Evolutionary conservation across 2,329 filamentous ascomycete species (phyloP).

Genomic region (Acrocalymma vagum): DNA sequence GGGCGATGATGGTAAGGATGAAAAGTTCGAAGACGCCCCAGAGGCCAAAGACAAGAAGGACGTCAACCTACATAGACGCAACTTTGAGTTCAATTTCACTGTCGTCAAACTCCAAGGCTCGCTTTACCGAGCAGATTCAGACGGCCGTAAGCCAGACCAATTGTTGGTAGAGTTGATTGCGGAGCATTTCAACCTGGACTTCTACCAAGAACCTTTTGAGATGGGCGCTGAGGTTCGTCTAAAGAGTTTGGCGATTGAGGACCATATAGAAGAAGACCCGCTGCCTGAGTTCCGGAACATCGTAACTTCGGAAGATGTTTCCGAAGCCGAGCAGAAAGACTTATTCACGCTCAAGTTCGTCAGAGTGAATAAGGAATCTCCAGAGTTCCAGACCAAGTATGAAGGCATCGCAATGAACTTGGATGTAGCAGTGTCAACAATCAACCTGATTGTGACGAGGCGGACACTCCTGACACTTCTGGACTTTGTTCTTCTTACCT

Average conservation of each 20-base stretch:
- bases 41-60: slow-evolving; percentile 61
- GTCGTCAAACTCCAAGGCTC: slow-evolving; percentile 95
- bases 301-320: slow-evolving; percentile 84
- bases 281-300: slow-evolving; percentile 95
- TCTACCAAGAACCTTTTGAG: slow-evolving; percentile 88
- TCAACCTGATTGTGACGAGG: slow-evolving; percentile 93
- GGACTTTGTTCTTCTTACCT: slow-evolving; percentile 94
- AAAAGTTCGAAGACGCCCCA: slow-evolving; percentile 72
- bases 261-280: slow-evolving; percentile 89
- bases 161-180: slow-evolving; percentile 91
- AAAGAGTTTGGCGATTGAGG: slow-evolving; percentile 86
- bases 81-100: slow-evolving; percentile 96
- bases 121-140: slow-evolving; percentile 84
- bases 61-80: slow-evolving; percentile 80
- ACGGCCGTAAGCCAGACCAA: slow-evolving; percentile 77
- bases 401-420: slow-evolving; percentile 95
- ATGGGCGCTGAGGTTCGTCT: slow-evolving; percentile 93
- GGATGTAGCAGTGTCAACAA: slow-evolving; percentile 89
- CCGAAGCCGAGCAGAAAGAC: slow-evolving; percentile 75
- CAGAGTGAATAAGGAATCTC: slow-evolving; percentile 88
- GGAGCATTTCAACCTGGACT: slow-evolving; percentile 85
- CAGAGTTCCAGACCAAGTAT: slow-evolving; percentile 90
- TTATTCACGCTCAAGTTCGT: slow-evolving; percentile 90
- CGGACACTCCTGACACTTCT: slow-evolving; percentile 90
- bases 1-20: slow-evolving; percentile 66